A percentile compares a stretch with the other conserved stretches of the same genome.
Evolutionary conservation across 495 filamentous ascomycete species (phyloP).

Genomic region (Penicillium salamii): DNA sequence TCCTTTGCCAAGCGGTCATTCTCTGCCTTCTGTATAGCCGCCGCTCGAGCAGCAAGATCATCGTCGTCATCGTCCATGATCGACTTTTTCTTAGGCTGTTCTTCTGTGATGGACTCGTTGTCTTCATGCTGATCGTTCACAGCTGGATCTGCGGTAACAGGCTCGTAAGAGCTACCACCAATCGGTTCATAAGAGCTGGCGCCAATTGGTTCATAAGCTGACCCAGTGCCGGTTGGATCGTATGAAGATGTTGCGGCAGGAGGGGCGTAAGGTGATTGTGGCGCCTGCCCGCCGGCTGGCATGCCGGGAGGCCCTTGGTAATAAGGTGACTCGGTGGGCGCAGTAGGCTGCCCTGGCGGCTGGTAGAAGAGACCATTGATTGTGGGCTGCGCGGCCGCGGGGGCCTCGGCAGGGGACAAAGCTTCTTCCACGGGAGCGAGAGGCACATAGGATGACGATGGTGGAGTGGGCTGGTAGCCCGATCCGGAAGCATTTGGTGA

Average conservation of each 20-base stretch:
- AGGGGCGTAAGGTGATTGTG: constrained; percentile 9
- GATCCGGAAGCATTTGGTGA: constrained; percentile 31
- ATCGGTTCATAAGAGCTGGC: constrained; percentile 10
- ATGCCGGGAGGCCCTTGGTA: constrained; percentile 27
- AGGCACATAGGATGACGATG: constrained; percentile 48
- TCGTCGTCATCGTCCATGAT: constrained; percentile 72
- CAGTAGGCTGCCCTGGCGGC: constrained; percentile 14
- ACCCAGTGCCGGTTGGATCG: neutral
- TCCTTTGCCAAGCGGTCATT: constrained; percentile 63
- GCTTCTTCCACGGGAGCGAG: constrained; percentile 47
- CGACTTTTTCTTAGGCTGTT: constrained; percentile 70
- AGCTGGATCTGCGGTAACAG: constrained; percentile 31
- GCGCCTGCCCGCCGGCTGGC: constrained; percentile 18
- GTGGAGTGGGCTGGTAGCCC: constrained; percentile 46
- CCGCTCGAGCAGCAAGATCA: constrained; percentile 49
- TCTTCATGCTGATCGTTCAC: constrained; percentile 30
- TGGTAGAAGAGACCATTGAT: constrained; percentile 29
- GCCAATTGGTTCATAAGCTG: constrained; percentile 6
- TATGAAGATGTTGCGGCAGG: neutral
- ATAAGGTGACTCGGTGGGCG: constrained; percentile 15
- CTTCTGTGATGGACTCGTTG: constrained; percentile 39
- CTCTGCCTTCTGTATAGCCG: constrained; percentile 51
- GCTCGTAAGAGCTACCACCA: constrained; percentile 24
- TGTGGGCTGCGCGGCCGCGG: constrained; percentile 18
- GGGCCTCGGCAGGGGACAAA: constrained; percentile 20